Conservation (phyloP, 164 flowering plant species). For the Liquidambar formosana region DNA sequence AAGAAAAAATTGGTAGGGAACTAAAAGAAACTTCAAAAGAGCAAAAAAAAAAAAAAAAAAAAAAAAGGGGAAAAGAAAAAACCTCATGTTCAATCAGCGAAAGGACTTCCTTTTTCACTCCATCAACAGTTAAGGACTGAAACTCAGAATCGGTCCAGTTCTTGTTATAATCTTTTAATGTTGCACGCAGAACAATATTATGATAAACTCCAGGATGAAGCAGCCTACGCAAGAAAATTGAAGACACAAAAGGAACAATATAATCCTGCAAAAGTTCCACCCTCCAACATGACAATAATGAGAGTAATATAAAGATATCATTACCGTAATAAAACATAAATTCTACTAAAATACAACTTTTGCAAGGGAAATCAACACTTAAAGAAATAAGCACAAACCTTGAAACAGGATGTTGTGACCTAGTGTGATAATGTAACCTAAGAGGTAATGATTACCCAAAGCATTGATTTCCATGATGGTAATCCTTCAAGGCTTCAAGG, state of each 20-base stretch:
- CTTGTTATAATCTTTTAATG: slow-evolving; percentile 64
- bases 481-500: too few species aligned
- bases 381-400: neutral
- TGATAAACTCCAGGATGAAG: slow-evolving; percentile 79
- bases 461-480: too few species aligned
- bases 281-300: neutral
- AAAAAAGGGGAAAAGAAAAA: slow-evolving; percentile 3
- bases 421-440: neutral
- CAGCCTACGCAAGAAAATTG: slow-evolving; percentile 76
- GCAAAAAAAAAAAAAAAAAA: neutral
- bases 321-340: too few species aligned
- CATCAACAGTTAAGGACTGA: slow-evolving; percentile 60
- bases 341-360: neutral
- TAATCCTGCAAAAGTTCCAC: slow-evolving; percentile 58
- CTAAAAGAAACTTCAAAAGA: too few species aligned
- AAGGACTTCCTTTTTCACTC: slow-evolving; percentile 67
- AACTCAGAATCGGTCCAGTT: slow-evolving; percentile 69
- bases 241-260: slow-evolving; percentile 60
- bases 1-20: too few species aligned
- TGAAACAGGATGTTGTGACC: neutral
- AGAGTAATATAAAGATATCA: neutral
- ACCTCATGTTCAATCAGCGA: slow-evolving; percentile 83
- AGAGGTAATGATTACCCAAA: too few species aligned
- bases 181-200: slow-evolving; percentile 50
- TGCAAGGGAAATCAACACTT: neutral